phyloP scores from a whole-genome alignment of 2,329 filamentous ascomycete species.

The Fonsecaea pedrosoi region DNA sequence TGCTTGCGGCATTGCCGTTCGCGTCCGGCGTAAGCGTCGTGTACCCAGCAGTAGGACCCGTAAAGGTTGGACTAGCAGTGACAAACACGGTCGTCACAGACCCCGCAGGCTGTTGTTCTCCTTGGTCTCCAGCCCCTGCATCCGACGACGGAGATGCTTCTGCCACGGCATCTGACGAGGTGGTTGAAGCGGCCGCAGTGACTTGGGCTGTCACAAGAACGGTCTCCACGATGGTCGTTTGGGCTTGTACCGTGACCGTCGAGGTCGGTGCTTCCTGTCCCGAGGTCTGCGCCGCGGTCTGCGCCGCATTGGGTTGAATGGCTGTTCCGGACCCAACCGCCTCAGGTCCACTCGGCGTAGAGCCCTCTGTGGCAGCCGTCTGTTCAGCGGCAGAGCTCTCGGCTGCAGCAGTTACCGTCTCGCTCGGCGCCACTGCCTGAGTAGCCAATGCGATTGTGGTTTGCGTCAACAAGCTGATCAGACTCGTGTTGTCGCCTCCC shows the following conservation, averaged over 20 bases:
- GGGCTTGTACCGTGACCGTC: slow-evolving; percentile 25
- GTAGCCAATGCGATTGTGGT: slow-evolving; percentile 16
- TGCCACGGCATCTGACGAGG: slow-evolving; percentile 9
- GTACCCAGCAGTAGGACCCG: slow-evolving; percentile 56
- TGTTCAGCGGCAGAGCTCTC: neutral
- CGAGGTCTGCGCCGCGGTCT: neutral
- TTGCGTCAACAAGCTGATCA: slow-evolving; percentile 35
- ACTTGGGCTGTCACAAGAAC: slow-evolving; percentile 28
- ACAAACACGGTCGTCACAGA: slow-evolving; percentile 53
- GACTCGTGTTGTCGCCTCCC: slow-evolving; percentile 33
- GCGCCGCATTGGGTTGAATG: slow-evolving; percentile 16
- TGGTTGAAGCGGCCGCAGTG: slow-evolving; percentile 11
- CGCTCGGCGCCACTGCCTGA: slow-evolving; percentile 7
- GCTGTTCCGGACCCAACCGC: slow-evolving; percentile 16
- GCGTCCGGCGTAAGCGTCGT: slow-evolving; percentile 44
- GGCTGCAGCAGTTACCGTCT: neutral
- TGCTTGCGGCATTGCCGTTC: slow-evolving; percentile 5
- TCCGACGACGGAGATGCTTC: neutral
- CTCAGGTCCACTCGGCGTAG: neutral
- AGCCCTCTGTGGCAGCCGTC: neutral
- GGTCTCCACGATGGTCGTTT: slow-evolving; percentile 28
- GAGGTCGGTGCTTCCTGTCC: slow-evolving; percentile 14
- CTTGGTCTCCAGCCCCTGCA: neutral
- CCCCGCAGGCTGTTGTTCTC: slow-evolving; percentile 19
- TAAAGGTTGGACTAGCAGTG: slow-evolving; percentile 59